phyloP scores from a whole-genome alignment of 441 rosid species.

The Croton laevigatus region DNA sequence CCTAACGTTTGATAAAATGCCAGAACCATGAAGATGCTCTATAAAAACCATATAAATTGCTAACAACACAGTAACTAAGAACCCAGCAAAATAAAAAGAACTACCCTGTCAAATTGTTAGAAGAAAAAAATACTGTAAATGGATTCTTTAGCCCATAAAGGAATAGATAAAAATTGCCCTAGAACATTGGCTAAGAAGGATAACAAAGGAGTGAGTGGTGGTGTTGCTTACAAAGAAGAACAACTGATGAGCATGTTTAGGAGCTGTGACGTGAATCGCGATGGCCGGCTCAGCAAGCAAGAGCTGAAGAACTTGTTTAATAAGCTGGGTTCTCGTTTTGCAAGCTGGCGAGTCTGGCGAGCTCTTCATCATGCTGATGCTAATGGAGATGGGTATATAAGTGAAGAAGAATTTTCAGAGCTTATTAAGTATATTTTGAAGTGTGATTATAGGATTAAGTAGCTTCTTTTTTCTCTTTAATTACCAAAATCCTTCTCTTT shows the following conservation, averaged over 20 bases:
- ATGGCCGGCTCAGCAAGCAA: constrained; percentile 31
- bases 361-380: constrained; percentile 25
- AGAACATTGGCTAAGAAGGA: background rate
- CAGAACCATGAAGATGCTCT: background rate
- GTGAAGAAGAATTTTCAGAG: constrained; percentile 20
- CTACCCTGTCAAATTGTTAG: background rate
- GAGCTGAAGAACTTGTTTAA: constrained; percentile 25
- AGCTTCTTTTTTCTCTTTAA: background rate
- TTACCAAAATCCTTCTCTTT: too few relatives aligned
- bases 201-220: background rate
- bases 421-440: constrained; percentile 18
- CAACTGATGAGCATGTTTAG: constrained; percentile 19
- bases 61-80: background rate
- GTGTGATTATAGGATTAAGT: constrained; percentile 1
- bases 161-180: constrained; percentile 9
- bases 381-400: constrained; percentile 22
- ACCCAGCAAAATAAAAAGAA: too few relatives aligned
- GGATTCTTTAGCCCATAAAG: background rate
- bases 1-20: background rate
- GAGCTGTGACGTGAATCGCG: constrained; percentile 25
- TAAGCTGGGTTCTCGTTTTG: constrained; percentile 16
- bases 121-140: background rate
- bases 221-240: constrained; percentile 6
- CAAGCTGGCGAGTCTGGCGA: constrained; percentile 19
- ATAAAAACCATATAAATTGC: background rate